Base-by-base conservation (phyloP, 1,139 yeast genomes). In the Hemisphaericaspora xylofermentans region DNA sequence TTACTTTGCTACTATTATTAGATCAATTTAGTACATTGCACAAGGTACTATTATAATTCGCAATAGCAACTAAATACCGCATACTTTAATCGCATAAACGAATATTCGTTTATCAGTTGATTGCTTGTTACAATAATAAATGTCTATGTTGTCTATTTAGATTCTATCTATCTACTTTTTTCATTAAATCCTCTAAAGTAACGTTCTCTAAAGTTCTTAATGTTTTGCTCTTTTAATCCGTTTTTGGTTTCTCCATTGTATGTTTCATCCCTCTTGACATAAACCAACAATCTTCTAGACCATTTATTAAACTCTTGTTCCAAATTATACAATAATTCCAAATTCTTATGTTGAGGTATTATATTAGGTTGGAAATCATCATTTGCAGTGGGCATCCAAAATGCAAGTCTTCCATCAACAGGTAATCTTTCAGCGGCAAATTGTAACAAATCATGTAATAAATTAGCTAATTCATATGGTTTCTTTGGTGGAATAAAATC, bases 301-400 rank as follows among this genome's bases (percentile, higher is more conserved):
- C 95, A 94, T 61, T 85, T 88, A 61, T 87, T 83, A 62, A 93
- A 93, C 49, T 82, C 88, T 58, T 93, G 99, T 31, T 85, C 91
- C 48, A 95, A 72, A 47, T 83, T 81, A 52, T 87, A 82, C 35
- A 84, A 63, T 47, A 89, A 68, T 56, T 86, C 85, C 44, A 93
- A 63, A 37, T 77, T 79, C 44, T 78, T 74, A 61, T 93, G 96
- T 51, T 82, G 81, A 2, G 98, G 98, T 31, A 91, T 81, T 43
- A 78, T 72, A 27, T 86, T 80, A n/a, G 68, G 71, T 44, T 82
- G 82, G 50, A 80, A 82, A 49, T 88, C 95, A 51, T 88, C 96
- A 57, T 89, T 89, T 2, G 97, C 95, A 0, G 95, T 86, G 0
- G 99, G 99, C 95, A 93, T 88, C 99, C 99, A 93, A 60, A 89